These are phyloP conservation scores for Halophytophthora batemanensis DNA, from an alignment of 352 stramenopile genomes.

Conservation along the genomic window DNA sequence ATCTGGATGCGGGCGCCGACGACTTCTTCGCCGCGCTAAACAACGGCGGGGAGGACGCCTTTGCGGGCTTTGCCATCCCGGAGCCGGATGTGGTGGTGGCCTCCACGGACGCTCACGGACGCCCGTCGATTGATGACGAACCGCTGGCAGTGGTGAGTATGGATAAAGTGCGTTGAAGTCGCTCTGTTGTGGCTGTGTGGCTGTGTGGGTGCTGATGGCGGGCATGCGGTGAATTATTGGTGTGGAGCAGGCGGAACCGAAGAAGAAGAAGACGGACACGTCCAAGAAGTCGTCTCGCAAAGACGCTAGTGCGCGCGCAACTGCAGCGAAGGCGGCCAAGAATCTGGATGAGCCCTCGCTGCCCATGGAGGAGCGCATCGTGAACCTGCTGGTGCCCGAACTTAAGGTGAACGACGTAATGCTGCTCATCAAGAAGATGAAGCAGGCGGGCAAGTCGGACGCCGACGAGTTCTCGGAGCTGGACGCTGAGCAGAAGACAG, in stretches of 20 bases:
- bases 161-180: not conserved
- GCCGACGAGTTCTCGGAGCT: conserved; percentile 86
- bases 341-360: conserved; percentile 46
- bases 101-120: not conserved
- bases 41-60: conserved; percentile 58
- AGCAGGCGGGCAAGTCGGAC: conserved; percentile 85
- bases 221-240: not conserved
- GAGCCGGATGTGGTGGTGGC: conserved; percentile 17
- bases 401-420: conserved; percentile 88
- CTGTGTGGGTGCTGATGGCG: not conserved
- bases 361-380: conserved; percentile 85
- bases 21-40: conserved; percentile 82
- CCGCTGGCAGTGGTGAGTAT: conserved; percentile 28
- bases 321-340: conserved; percentile 37
- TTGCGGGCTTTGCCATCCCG: conserved; percentile 50
- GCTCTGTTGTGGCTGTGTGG: not conserved
- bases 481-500: conserved; percentile 82
- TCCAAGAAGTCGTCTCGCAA: conserved; percentile 44
- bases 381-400: conserved; percentile 82
- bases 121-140: conserved; percentile 28
- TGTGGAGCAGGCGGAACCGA: conserved; percentile 22
- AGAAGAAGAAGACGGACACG: conserved; percentile 48
- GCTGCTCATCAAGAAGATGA: conserved; percentile 89
- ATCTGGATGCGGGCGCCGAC: conserved; percentile 71
- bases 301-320: conserved; percentile 28